Base-by-base conservation (phyloP, 2,329 filamentous ascomycete genomes). In the Aspergillus versicolor region DNA sequence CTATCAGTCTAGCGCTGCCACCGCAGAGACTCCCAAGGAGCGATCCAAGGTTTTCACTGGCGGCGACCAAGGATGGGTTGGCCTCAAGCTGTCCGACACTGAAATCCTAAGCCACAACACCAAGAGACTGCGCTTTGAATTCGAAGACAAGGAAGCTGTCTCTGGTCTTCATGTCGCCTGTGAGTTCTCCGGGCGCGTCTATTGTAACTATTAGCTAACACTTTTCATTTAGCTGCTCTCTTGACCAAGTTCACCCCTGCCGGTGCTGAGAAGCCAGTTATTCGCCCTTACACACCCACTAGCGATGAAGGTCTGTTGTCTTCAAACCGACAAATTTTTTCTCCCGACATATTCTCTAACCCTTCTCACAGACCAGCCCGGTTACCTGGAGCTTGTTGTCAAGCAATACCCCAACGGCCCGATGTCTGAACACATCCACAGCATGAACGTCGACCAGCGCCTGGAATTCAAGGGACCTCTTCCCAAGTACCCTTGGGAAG, bases 381-480 rank as follows among this genome's bases (percentile, higher is more conserved):
- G 94, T 64, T 90, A 87, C 78, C 73, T 99, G 62, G 93, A 97
- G 68, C 86, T 99, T 60, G 75, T 99, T 52, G 84, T 99, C 70
- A 99, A 99, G 84, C 86, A 86, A 70, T 99, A 99, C 81, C 88
- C 90, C 61, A 83, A 87, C 68, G 94, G 94, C 38, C 88, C 90
- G 61, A 97, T 99, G 94, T 95, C 90, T 63, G 85, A 86, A 65
- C 90, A 97, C 79, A 73, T 99, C 50, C 91, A 96, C 82, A 82
- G 84, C 71, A 85, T 99, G 86, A 81, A 83, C 34, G 87, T 90
- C 44, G 91, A 92, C 61, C 88, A 97, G 76, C 82, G 83, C 15
- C 86, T 99, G 54, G 88, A 93, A 61, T 87, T 99, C 81, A 97
- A 99, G 84, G 94, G 94, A 17, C 94, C 94, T 2, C 86, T 99